phyloP scores from a whole-genome alignment of 495 filamentous ascomycete genomes.

The Durotheca rogersii region DNA sequence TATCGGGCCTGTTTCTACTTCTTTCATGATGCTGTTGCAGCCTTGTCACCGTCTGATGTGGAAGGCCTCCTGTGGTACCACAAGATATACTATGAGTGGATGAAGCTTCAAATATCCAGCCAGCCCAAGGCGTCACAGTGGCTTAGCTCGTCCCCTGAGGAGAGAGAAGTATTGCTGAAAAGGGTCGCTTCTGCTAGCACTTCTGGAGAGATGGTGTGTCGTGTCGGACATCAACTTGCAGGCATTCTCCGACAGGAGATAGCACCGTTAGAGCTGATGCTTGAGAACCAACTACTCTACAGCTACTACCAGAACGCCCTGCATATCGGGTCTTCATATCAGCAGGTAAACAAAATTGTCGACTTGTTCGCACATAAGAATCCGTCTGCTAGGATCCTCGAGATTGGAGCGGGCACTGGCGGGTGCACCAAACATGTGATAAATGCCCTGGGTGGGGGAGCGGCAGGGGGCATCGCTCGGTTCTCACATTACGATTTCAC shows the following conservation, averaged over 20 bases:
- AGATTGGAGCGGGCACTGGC: constrained; percentile 46
- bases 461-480: constrained; percentile 1
- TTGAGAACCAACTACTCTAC: not conserved
- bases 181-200: too few relatives aligned
- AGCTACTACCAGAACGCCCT: not conserved
- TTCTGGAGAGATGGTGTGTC: too few relatives aligned
- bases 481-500: constrained; percentile 52
- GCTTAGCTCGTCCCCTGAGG: too few relatives aligned
- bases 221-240: too few relatives aligned
- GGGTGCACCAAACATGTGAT: constrained; percentile 32
- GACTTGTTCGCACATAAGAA: not conserved
- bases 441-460: constrained; percentile 28
- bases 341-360: not conserved
- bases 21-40: too few relatives aligned
- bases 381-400: constrained; percentile 22
- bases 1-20: too few relatives aligned
- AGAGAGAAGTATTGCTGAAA: too few relatives aligned
- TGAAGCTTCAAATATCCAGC: too few relatives aligned
- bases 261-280: not conserved
- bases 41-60: too few relatives aligned
- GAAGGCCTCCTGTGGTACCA: too few relatives aligned
- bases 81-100: too few relatives aligned
- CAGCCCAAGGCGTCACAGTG: too few relatives aligned
- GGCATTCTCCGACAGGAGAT: not conserved
- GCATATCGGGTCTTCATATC: not conserved